Evolutionary conservation across 805 yeast genomes (phyloP), one percentile per base, ranked within the genome.

Genomic region (Lipomyces lipofer): DNA sequence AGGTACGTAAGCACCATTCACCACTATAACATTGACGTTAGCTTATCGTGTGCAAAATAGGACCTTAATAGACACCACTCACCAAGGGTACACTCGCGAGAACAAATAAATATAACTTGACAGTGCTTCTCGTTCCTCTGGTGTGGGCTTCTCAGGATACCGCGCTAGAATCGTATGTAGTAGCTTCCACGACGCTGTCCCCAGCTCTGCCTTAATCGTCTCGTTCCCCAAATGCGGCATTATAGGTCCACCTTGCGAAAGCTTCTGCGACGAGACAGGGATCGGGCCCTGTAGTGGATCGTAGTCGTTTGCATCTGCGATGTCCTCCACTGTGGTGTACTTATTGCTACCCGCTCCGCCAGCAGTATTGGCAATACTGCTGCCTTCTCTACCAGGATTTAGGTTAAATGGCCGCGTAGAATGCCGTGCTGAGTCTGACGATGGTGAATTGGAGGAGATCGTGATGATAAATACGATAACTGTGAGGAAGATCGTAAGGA

Each of bases 181-280:
- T 39, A 92, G 73, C 43, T 80, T 87, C 99, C 99, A 92, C 0
- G 96, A 84, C 0, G 97, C 86, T 54, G 87, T 79, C 1, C 99
- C 99, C 5, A 92, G 78, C 64, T 87, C 94, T 1, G 95, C 94
- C 60, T 82, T 81, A 49, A 82, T 73, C 0, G 90, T 85, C 61
- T 84, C 90, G 69, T 92, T 92, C 13, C 86, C 86, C 96, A 94
- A 90, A 63, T 88, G 81, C 5, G 96, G 96, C 99, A 94, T 94
- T 66, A 90, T 90, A 2, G 90, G 76, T 39, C 63, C 76, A 70
- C 54, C 60, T 24, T 38, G 56, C 29, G 55, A 56, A 49, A 43
- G 43, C 49, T 51, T 55, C 40, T 51, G 64, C 40, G 54, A 49
- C n/a, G 55, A 47, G 25, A 52, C 62, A 25, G 64, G 59, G 24